Percentiles rank a stretch among this genome's conserved stretches.
phyloP scores from a whole-genome alignment of 805 yeast species.

The Starmerella khaoyaiensis region DNA sequence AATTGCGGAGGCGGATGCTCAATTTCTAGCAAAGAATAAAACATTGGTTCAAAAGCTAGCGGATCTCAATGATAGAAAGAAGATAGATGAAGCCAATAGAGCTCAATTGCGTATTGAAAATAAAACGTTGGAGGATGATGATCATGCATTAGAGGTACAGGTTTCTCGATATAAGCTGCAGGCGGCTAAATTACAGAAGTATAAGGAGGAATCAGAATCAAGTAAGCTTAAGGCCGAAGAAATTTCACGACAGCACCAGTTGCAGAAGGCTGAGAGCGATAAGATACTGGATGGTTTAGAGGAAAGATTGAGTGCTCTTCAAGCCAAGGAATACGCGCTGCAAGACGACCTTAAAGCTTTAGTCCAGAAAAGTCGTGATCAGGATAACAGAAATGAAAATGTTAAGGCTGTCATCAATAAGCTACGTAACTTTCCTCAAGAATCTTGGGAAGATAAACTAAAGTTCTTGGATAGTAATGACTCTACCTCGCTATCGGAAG shows the following conservation, averaged over 20 bases:
- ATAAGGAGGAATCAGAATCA: slow-evolving; percentile 16
- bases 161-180: slow-evolving; percentile 25
- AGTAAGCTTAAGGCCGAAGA: slow-evolving; percentile 4
- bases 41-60: slow-evolving; percentile 26
- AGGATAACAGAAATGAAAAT: neutral
- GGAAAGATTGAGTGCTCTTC: slow-evolving; percentile 10
- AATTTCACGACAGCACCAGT: slow-evolving; percentile 11
- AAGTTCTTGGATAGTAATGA: slow-evolving; percentile 2
- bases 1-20: slow-evolving; percentile 5
- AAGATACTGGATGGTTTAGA: slow-evolving; percentile 17
- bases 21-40: slow-evolving; percentile 24
- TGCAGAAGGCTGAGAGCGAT: slow-evolving; percentile 7
- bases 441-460: slow-evolving; percentile 2
- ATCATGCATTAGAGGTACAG: slow-evolving; percentile 29
- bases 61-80: slow-evolving; percentile 24
- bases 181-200: slow-evolving; percentile 16
- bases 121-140: slow-evolving; percentile 29
- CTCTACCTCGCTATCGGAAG: neutral
- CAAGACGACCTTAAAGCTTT: slow-evolving; percentile 1
- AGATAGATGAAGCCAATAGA: slow-evolving; percentile 23
- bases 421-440: neutral
- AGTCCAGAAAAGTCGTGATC: neutral
- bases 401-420: slow-evolving; percentile 1
- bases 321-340: slow-evolving; percentile 4
- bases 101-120: slow-evolving; percentile 28